Conservation (phyloP, 176 grass and related monocot species). For the Bolboschoenus planiculmis region DNA sequence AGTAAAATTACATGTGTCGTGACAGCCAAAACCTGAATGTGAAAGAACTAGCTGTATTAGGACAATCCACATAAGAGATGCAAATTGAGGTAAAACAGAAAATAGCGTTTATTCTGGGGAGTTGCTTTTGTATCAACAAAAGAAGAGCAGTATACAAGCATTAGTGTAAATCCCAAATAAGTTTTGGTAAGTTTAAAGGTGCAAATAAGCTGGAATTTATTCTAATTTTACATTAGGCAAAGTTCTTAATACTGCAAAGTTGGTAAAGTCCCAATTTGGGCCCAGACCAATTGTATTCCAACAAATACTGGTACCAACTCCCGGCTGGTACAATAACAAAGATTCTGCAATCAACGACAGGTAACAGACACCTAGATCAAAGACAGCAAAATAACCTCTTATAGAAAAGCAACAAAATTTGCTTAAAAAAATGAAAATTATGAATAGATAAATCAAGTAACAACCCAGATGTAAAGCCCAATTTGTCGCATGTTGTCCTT, state of each 20-base stretch:
- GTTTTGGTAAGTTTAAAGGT: background rate
- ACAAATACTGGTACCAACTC: background rate
- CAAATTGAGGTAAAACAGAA: background rate
- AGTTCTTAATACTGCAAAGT: background rate
- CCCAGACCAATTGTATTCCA: background rate
- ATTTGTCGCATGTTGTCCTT: conserved; percentile 26
- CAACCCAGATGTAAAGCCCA: background rate
- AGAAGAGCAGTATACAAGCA: background rate
- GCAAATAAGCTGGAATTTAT: background rate
- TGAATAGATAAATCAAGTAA: too few relatives aligned
- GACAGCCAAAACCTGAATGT: background rate
- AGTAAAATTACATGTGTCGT: background rate
- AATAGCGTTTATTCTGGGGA: background rate
- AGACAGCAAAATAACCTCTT: too few relatives aligned
- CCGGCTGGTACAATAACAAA: background rate
- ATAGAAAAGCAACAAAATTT: too few relatives aligned
- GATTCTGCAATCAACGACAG: background rate
- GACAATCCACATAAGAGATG: background rate
- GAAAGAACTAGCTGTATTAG: background rate
- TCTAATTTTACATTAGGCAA: background rate
- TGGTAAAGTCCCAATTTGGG: background rate
- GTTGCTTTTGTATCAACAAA: background rate
- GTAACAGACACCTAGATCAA: too few relatives aligned
- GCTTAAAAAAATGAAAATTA: too few relatives aligned
- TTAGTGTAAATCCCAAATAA: background rate